Percentiles rank a stretch among this genome's conserved stretches.
phyloP scores from a whole-genome alignment of 2,329 filamentous ascomycete species.

The Clonostachys rosea region DNA sequence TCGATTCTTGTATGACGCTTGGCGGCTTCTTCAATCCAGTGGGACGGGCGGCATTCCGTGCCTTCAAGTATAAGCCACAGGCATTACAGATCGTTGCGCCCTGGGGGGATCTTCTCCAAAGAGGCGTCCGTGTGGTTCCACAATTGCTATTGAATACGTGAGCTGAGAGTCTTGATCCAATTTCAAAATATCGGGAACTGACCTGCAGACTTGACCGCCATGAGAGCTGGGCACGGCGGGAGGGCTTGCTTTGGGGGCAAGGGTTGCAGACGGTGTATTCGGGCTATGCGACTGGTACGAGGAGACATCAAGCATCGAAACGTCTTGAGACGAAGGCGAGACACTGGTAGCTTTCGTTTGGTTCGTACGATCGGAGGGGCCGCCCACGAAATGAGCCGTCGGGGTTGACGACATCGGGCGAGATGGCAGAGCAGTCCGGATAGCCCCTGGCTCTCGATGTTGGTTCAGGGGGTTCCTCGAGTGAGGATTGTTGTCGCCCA shows the following conservation, averaged over 20 bases:
- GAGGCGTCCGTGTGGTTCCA: slow-evolving; percentile 84
- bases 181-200: slow-evolving; percentile 15
- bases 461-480: slow-evolving; percentile 14
- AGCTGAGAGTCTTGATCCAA: too few species aligned
- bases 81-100: slow-evolving; percentile 97
- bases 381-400: not conserved
- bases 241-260: slow-evolving; percentile 6
- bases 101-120: slow-evolving; percentile 91
- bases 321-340: slow-evolving; percentile 17
- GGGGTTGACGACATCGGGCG: slow-evolving; percentile 26
- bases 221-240: slow-evolving; percentile 22
- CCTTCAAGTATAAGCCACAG: slow-evolving; percentile 91
- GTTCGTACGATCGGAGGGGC: not conserved
- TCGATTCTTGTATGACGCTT: slow-evolving; percentile 36
- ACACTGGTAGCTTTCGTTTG: slow-evolving; percentile 6
- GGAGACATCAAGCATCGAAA: slow-evolving; percentile 11
- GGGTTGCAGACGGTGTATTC: slow-evolving; percentile 9
- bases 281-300: slow-evolving; percentile 21
- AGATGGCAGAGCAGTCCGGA: slow-evolving; percentile 29
- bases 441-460: slow-evolving; percentile 19
- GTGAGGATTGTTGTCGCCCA: slow-evolving; percentile 19
- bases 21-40: slow-evolving; percentile 82
- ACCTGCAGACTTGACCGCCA: slow-evolving; percentile 70
- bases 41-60: slow-evolving; percentile 84
- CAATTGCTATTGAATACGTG: slow-evolving; percentile 66